phyloP scores from a whole-genome alignment of 1,284 basidiomycete species.

The Laetiporus sulphureus region DNA sequence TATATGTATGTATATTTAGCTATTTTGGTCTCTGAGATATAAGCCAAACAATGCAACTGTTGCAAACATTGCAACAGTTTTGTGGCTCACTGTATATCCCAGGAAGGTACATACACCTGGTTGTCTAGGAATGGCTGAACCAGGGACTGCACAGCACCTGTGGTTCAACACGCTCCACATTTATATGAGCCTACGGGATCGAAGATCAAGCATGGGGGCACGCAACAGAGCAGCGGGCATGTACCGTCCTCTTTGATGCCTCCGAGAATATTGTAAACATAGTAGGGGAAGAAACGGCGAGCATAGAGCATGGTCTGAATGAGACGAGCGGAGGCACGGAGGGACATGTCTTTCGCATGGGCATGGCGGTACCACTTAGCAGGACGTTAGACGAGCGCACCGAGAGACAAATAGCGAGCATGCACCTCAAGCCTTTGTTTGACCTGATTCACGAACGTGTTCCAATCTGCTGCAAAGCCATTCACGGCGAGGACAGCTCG shows the following conservation, averaged over 20 bases:
- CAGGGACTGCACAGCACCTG: constrained; percentile 84
- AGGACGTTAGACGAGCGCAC: not conserved
- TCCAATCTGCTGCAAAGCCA: constrained; percentile 92
- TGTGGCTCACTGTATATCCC: no score
- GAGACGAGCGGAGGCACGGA: constrained; percentile 86
- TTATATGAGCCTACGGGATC: constrained; percentile 96
- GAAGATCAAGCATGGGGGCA: constrained; percentile 35
- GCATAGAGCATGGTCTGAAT: constrained; percentile 96
- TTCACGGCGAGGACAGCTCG: constrained; percentile 89
- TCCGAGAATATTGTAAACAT: constrained; percentile 91
- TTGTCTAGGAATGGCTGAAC: constrained; percentile 96
- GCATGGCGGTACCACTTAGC: constrained; percentile 90
- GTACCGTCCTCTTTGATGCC: constrained; percentile 95
- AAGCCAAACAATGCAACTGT: no score
- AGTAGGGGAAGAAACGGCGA: constrained; percentile 94
- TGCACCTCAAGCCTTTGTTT: constrained; percentile 86
- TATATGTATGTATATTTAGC: no score
- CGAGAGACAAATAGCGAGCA: no score
- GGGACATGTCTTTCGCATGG: constrained; percentile 89
- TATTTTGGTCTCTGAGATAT: no score
- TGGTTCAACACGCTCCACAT: constrained; percentile 89
- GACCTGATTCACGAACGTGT: constrained; percentile 93
- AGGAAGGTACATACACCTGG: no score
- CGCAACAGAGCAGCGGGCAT: constrained; percentile 13
- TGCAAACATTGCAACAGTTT: no score